These are phyloP conservation scores for Haematococcus sp. DNA, from an alignment of 139 green algal genomes.

Conservation along the genomic window DNA sequence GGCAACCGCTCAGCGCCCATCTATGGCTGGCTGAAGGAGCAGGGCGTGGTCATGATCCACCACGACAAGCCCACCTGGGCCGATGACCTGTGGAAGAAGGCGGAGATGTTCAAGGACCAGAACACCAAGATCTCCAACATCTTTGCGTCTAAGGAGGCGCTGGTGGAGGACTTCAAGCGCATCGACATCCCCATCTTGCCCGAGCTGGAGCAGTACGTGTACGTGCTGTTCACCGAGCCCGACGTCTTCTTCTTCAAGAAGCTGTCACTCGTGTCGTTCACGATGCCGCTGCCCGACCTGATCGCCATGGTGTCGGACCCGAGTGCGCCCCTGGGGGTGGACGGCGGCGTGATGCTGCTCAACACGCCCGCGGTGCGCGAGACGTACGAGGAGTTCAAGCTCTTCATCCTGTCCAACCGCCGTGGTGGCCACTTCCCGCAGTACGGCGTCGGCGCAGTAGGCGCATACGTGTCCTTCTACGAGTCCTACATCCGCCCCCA, in stretches of 20 bases:
- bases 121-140: slow-evolving; percentile 16
- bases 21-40: slow-evolving; percentile 20
- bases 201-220: slow-evolving; percentile 8
- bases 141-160: neutral
- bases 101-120: neutral
- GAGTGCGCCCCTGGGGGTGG: neutral
- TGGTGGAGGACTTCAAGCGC: slow-evolving; percentile 3
- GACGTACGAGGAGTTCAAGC: slow-evolving; percentile 14
- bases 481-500: neutral
- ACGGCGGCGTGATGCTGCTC: slow-evolving; percentile 16
- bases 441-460: neutral
- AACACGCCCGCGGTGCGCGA: slow-evolving; percentile 7
- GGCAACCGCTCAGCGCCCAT: slow-evolving; percentile 23
- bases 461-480: slow-evolving; percentile 10
- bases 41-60: slow-evolving; percentile 32
- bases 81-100: slow-evolving; percentile 20
- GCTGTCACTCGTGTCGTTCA: neutral
- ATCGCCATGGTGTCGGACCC: neutral
- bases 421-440: neutral
- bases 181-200: neutral
- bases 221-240: slow-evolving; percentile 15
- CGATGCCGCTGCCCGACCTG: slow-evolving; percentile 2
- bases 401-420: slow-evolving; percentile 10
- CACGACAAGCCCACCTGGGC: slow-evolving; percentile 26
- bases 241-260: slow-evolving; percentile 19